These are phyloP conservation scores for Boletus coccyginus DNA, from an alignment of 768 basidiomycete genomes.

Conservation along the genomic window DNA sequence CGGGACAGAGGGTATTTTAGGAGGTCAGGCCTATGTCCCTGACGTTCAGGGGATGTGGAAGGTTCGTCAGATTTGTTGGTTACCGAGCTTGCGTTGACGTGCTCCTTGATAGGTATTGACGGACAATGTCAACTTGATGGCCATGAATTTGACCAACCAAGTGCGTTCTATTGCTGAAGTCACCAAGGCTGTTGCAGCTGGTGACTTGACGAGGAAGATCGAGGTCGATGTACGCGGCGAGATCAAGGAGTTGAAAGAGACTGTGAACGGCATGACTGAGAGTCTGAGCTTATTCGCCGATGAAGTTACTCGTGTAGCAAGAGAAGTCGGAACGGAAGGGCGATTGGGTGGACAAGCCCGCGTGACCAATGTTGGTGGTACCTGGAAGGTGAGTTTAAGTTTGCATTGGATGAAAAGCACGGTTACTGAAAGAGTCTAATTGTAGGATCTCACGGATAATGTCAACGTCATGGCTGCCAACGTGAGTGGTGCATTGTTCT, in stretches of 20 bases:
- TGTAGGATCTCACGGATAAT: slow-evolving; percentile 83
- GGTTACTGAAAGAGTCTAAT: slow-evolving; percentile 11
- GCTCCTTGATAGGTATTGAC: slow-evolving; percentile 44
- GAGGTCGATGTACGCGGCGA: slow-evolving; percentile 90
- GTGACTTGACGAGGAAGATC: slow-evolving; percentile 92
- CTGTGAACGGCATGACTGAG: slow-evolving; percentile 95
- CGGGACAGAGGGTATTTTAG: slow-evolving; percentile 89
- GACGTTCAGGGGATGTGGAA: slow-evolving; percentile 96
- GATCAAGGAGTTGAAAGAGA: slow-evolving; percentile 86
- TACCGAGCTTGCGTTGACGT: slow-evolving; percentile 15
- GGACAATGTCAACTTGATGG: slow-evolving; percentile 87
- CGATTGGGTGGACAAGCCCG: slow-evolving; percentile 91
- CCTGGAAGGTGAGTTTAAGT: slow-evolving; percentile 68
- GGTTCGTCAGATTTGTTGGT: slow-evolving; percentile 35
- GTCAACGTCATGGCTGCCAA: slow-evolving; percentile 97
- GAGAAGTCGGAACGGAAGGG: slow-evolving; percentile 97
- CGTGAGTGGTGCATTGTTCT: slow-evolving; percentile 40
- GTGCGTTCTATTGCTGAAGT: slow-evolving; percentile 89
- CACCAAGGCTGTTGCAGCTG: slow-evolving; percentile 91
- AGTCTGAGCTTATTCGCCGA: slow-evolving; percentile 82
- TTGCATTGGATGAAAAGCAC: background rate
- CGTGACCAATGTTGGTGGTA: slow-evolving; percentile 92
- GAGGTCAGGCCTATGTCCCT: slow-evolving; percentile 89
- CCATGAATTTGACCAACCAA: slow-evolving; percentile 87
- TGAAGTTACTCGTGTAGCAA: slow-evolving; percentile 82